Conservation (phyloP, 2,329 filamentous ascomycete genomes). For the Monilinia fructicola region DNA sequence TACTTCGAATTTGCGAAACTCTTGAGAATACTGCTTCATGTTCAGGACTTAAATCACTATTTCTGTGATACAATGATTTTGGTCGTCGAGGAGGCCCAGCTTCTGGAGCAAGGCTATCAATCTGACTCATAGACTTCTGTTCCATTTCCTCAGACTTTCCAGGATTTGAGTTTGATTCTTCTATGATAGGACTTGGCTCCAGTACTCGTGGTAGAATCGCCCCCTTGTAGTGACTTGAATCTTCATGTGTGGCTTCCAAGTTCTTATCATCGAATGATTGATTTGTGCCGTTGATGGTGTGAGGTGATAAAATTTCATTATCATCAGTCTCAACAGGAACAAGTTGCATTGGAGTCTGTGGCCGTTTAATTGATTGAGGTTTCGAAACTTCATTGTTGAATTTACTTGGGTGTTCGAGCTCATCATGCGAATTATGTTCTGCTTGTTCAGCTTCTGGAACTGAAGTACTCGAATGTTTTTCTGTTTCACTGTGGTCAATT, state of each 20-base stretch:
- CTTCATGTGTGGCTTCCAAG: conserved; percentile 8
- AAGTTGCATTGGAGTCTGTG: conserved; percentile 9
- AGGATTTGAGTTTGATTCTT: not conserved
- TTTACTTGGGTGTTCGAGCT: not conserved
- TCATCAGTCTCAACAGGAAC: not conserved
- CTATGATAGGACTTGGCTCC: conserved; percentile 1
- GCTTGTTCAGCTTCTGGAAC: not conserved
- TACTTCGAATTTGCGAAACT: conserved; percentile 15
- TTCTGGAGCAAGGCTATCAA: not conserved
- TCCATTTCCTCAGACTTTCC: not conserved
- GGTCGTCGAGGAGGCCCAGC: not conserved
- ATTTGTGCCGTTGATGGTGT: conserved; percentile 24
- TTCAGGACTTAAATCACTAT: conserved; percentile 16
- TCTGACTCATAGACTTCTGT: not conserved
- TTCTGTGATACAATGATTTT: conserved; percentile 7
- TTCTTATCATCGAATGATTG: conserved; percentile 20
- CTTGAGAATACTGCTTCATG: conserved; percentile 23
- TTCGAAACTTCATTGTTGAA: not conserved
- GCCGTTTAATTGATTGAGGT: not conserved
- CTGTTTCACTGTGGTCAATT: not conserved
- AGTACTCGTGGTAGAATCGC: conserved; percentile 1
- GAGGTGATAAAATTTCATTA: conserved; percentile 22
- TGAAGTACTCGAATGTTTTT: not conserved
- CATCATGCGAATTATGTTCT: not conserved
- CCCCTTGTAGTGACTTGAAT: conserved; percentile 18